Percentiles rank a stretch among this genome's conserved stretches.
phyloP scores from a whole-genome alignment of 345 rosid genomes.

The Cardamine chenopodiifolia region DNA sequence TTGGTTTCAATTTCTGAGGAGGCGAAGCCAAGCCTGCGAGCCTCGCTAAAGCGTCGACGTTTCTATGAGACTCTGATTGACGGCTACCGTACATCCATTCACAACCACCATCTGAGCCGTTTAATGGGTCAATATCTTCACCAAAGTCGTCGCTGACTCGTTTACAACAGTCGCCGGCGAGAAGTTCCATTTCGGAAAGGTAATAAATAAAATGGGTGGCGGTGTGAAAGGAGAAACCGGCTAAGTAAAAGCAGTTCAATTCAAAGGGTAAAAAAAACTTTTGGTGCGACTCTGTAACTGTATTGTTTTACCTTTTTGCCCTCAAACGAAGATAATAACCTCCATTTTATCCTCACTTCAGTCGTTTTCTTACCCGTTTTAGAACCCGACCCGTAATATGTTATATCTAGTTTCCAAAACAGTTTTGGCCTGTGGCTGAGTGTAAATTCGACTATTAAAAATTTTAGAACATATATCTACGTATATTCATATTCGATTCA shows the following conservation, averaged over 20 bases:
- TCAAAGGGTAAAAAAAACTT: constrained; percentile 31
- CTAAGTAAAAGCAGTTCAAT: constrained; percentile 40
- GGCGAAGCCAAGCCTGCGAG: constrained; percentile 48
- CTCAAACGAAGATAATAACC: constrained; percentile 13
- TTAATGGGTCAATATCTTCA: constrained; percentile 51
- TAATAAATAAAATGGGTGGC: constrained; percentile 26
- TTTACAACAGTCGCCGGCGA: constrained; percentile 54
- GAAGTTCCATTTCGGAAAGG: constrained; percentile 52
- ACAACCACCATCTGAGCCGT: constrained; percentile 28
- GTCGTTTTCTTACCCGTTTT: constrained; percentile 16
- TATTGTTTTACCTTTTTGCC: constrained; percentile 16
- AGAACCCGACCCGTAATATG: not conserved
- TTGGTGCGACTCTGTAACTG: not conserved
- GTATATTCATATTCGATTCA: no score
- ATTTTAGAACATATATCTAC: no score
- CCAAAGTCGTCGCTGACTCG: constrained; percentile 42
- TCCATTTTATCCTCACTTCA: constrained; percentile 21
- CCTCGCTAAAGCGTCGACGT: constrained; percentile 39
- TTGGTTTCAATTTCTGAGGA: constrained; percentile 70
- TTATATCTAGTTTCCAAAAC: not conserved
- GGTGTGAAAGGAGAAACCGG: constrained; percentile 30
- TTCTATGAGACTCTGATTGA: constrained; percentile 26
- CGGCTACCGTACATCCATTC: constrained; percentile 41
- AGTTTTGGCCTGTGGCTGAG: constrained; percentile 29
- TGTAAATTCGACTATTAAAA: no score